A percentile compares a stretch with the other conserved stretches of the same genome.
These are phyloP conservation scores for Phytopythium vexans DNA, from an alignment of 352 stramenopile genomes.

Conservation along the genomic window DNA sequence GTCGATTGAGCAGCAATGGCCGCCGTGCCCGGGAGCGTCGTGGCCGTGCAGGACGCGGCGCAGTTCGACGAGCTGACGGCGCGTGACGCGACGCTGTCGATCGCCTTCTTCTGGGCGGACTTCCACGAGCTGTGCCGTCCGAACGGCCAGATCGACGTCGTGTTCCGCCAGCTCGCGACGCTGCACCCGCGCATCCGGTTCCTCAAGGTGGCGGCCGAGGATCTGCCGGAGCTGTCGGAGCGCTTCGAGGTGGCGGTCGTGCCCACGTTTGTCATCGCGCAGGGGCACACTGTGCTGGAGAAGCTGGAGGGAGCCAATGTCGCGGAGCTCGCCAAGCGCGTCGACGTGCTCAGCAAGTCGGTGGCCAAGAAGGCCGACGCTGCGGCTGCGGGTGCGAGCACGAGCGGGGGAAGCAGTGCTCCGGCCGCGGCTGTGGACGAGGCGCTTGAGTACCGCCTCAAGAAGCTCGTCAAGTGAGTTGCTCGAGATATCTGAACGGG, in stretches of 20 bases:
- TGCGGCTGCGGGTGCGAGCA: slow-evolving; percentile 16
- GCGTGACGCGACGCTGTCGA: slow-evolving; percentile 70
- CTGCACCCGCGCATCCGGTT: slow-evolving; percentile 83
- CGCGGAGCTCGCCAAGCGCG: slow-evolving; percentile 76
- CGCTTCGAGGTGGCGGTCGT: slow-evolving; percentile 91
- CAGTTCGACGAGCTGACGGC: slow-evolving; percentile 79
- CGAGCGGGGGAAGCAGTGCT: slow-evolving; percentile 5
- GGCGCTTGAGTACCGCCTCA: slow-evolving; percentile 67
- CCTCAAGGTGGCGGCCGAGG: slow-evolving; percentile 84
- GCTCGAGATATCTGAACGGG: not conserved
- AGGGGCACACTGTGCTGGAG: slow-evolving; percentile 73
- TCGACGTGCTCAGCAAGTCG: slow-evolving; percentile 83
- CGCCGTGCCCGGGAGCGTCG: slow-evolving; percentile 53
- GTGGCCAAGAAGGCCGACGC: slow-evolving; percentile 51
- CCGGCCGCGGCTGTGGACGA: slow-evolving; percentile 45
- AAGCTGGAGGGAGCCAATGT: slow-evolving; percentile 85
- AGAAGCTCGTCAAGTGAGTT: slow-evolving; percentile 76
- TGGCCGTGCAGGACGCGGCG: slow-evolving; percentile 60
- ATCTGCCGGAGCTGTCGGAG: slow-evolving; percentile 80
- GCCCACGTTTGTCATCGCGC: slow-evolving; percentile 91
- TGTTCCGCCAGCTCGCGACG: slow-evolving; percentile 77
- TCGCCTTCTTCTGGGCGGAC: slow-evolving; percentile 85
- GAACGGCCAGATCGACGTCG: slow-evolving; percentile 85
- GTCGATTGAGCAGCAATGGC: slow-evolving; percentile 17
- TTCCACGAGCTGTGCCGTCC: slow-evolving; percentile 78